Percentiles rank a stretch among this genome's conserved stretches.
These are phyloP conservation scores for Metschnikowia lachancei DNA, from an alignment of 805 yeast genomes.

Conservation along the genomic window DNA sequence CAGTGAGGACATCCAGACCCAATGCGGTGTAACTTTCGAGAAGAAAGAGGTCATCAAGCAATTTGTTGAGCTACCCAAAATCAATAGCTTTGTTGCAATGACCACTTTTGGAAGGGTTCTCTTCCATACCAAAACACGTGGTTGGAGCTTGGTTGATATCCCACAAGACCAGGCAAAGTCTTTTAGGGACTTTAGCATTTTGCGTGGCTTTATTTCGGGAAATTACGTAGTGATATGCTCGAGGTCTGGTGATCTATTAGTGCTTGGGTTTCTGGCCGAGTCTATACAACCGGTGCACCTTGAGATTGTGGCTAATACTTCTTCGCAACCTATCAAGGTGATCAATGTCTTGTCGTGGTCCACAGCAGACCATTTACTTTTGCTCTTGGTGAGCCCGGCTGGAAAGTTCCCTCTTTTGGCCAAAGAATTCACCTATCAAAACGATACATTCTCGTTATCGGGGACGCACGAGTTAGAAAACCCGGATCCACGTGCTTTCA, in stretches of 20 bases:
- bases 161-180: not conserved
- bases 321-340: constrained; percentile 38
- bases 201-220: constrained; percentile 39
- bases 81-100: constrained; percentile 46
- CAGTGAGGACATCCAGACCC: constrained; percentile 1
- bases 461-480: constrained; percentile 26
- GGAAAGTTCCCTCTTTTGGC: constrained; percentile 53
- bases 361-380: constrained; percentile 23
- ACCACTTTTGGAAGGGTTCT: constrained; percentile 62
- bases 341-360: constrained; percentile 47
- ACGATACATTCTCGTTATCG: constrained; percentile 19
- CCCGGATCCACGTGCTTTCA: constrained; percentile 12
- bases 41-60: constrained; percentile 61
- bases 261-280: constrained; percentile 36
- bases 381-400: constrained; percentile 66
- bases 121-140: not conserved
- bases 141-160: constrained; percentile 9
- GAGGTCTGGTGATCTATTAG: constrained; percentile 41
- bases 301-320: not conserved
- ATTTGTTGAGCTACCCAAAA: constrained; percentile 44
- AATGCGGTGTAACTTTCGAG: constrained; percentile 20
- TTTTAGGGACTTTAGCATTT: constrained; percentile 37
- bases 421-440: constrained; percentile 29
- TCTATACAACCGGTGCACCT: constrained; percentile 1
- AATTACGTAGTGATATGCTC: constrained; percentile 29